These are phyloP conservation scores for Besnoitia besnoiti DNA, from an alignment of 169 alveolate genomes.

Conservation along the genomic window DNA sequence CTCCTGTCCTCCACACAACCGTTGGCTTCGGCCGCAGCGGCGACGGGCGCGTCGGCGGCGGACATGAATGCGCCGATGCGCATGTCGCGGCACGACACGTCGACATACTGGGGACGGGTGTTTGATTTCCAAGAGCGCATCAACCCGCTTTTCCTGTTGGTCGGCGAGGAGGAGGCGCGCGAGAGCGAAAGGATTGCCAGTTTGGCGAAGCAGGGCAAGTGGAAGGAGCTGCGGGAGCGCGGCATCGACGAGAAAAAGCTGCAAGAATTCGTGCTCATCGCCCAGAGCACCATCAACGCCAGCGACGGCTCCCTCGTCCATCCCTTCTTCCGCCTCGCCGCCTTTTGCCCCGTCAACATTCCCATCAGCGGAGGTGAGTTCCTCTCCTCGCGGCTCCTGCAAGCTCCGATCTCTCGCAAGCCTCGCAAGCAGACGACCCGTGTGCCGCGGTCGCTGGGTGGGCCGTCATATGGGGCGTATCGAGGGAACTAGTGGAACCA, in stretches of 20 bases:
- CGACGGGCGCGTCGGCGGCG: not conserved
- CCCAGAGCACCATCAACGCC: slow-evolving; percentile 40
- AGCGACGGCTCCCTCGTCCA: slow-evolving; percentile 48
- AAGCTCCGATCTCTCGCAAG: too few relatives aligned
- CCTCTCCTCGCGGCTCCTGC: not conserved
- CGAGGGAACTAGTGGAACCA: too few relatives aligned
- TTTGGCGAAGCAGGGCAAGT: not conserved
- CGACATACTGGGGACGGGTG: slow-evolving; percentile 63
- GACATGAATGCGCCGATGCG: slow-evolving; percentile 41
- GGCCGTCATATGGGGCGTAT: too few relatives aligned
- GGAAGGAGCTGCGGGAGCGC: slow-evolving; percentile 16
- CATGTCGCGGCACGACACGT: not conserved
- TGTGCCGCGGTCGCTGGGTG: too few relatives aligned
- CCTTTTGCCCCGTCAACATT: slow-evolving; percentile 66
- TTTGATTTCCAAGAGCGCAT: slow-evolving; percentile 35
- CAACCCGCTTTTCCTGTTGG: slow-evolving; percentile 48
- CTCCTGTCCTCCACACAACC: not conserved
- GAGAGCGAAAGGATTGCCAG: not conserved
- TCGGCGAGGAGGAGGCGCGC: not conserved
- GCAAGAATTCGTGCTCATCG: not conserved
- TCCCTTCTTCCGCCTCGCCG: slow-evolving; percentile 40
- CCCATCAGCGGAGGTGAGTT: slow-evolving; percentile 62
- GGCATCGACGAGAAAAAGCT: slow-evolving; percentile 30
- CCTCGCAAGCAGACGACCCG: too few relatives aligned
- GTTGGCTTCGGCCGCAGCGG: not conserved